Evolutionary conservation across 345 rosid genomes (phyloP).

Genomic region (Nephelium lappaceum): DNA sequence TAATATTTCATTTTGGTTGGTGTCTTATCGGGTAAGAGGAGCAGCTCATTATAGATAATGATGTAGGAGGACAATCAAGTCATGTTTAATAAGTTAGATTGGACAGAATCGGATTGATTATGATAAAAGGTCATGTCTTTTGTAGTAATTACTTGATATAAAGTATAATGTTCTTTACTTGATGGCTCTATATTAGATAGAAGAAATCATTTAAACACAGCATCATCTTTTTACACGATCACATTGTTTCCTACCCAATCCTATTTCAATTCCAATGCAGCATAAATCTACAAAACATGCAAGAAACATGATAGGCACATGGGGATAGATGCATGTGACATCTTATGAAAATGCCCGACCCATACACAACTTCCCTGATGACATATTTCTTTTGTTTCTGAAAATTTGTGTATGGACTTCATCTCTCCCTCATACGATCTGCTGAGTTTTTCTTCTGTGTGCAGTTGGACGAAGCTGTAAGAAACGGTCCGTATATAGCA

Average conservation of each 20-base stretch:
- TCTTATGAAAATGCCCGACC: background rate
- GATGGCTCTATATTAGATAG: background rate
- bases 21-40: background rate
- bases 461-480: constrained; percentile 88
- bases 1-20: background rate
- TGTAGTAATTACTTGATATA: background rate
- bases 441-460: background rate
- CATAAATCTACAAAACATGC: no score
- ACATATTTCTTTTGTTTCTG: no score
- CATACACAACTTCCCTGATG: background rate
- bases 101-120: background rate
- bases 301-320: background rate
- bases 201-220: background rate
- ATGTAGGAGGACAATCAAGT: background rate
- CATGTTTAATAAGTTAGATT: background rate
- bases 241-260: background rate
- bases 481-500: constrained; percentile 71
- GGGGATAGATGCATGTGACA: background rate
- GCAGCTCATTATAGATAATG: background rate
- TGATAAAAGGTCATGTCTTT: background rate
- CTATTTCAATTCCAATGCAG: background rate
- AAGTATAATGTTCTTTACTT: background rate
- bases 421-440: background rate
- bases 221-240: background rate
- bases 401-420: background rate